phyloP scores from a whole-genome alignment of 768 basidiomycete genomes.

The Suillus spraguei region DNA sequence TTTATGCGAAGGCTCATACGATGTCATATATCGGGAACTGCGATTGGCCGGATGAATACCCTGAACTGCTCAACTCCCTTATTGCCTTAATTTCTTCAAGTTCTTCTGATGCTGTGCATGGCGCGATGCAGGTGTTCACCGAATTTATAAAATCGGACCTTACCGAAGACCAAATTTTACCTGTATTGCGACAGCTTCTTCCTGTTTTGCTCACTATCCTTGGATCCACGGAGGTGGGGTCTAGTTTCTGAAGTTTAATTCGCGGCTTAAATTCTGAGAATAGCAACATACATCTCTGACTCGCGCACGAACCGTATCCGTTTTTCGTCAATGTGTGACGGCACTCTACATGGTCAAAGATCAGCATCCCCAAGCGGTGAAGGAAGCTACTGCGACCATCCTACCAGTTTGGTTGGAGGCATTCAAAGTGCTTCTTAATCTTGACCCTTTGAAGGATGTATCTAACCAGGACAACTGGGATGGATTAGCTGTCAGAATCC shows the following conservation, averaged over 20 bases:
- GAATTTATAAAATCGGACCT: constrained; percentile 94
- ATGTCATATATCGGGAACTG: constrained; percentile 87
- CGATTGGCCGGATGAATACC: constrained; percentile 98
- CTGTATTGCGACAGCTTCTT: constrained; percentile 84
- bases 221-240: constrained; percentile 66
- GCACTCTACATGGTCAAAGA: constrained; percentile 96
- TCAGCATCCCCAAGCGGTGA: constrained; percentile 84
- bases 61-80: constrained; percentile 77
- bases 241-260: background rate
- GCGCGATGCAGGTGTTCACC: constrained; percentile 93
- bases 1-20: constrained; percentile 68
- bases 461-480: constrained; percentile 72
- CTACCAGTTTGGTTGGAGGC: constrained; percentile 93
- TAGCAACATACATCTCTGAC: constrained; percentile 78
- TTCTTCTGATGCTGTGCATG: constrained; percentile 80
- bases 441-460: constrained; percentile 67
- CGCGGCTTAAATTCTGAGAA: constrained; percentile 12
- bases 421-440: constrained; percentile 73
- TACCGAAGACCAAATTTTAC: constrained; percentile 93
- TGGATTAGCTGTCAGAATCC: constrained; percentile 72
- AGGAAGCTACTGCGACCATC: constrained; percentile 77
- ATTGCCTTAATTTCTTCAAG: constrained; percentile 76
- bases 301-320: constrained; percentile 80
- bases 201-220: constrained; percentile 84
- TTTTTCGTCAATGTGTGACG: constrained; percentile 88